A percentile compares a stretch with the other conserved stretches of the same genome.
Conservation (phyloP, 352 stramenopile species). For the Pythium dissimile region DNA sequence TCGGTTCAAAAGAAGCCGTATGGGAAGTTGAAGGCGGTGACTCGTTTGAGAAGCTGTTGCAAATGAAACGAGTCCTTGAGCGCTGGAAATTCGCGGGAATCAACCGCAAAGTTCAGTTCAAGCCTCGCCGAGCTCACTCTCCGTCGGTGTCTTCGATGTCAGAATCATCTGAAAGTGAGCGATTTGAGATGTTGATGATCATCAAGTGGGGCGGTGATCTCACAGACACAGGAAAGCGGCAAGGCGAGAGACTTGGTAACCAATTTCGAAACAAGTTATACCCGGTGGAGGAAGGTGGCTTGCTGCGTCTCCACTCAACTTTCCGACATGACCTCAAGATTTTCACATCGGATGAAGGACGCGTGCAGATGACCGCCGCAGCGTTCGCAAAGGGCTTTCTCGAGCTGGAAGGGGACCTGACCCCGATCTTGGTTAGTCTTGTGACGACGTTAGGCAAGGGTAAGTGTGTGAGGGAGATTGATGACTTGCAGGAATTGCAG, state of each 20-base stretch:
- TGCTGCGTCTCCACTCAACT: slow-evolving; percentile 98
- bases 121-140: slow-evolving; percentile 66
- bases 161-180: slow-evolving; percentile 31
- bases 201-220: slow-evolving; percentile 99
- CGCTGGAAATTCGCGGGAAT: slow-evolving; percentile 96
- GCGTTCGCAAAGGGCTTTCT: slow-evolving; percentile 99
- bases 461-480: slow-evolving; percentile 15
- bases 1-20: slow-evolving; percentile 80
- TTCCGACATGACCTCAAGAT: slow-evolving; percentile 99
- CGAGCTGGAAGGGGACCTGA: slow-evolving; percentile 98
- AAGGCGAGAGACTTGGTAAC: slow-evolving; percentile 94
- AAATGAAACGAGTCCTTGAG: slow-evolving; percentile 97
- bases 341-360: slow-evolving; percentile 98
- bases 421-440: slow-evolving; percentile 98
- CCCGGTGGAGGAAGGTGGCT: slow-evolving; percentile 88
- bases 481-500: background rate
- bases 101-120: slow-evolving; percentile 96
- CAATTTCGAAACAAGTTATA: slow-evolving; percentile 90
- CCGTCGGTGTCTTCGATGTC: slow-evolving; percentile 24
- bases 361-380: slow-evolving; percentile 99
- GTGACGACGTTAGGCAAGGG: slow-evolving; percentile 83
- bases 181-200: slow-evolving; percentile 95
- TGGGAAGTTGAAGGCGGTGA: slow-evolving; percentile 85
- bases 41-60: slow-evolving; percentile 90
- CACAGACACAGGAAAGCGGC: slow-evolving; percentile 96